Evolutionary conservation across 108 stramenopile species (phyloP).

Genomic region (Skeletonema costatum): DNA sequence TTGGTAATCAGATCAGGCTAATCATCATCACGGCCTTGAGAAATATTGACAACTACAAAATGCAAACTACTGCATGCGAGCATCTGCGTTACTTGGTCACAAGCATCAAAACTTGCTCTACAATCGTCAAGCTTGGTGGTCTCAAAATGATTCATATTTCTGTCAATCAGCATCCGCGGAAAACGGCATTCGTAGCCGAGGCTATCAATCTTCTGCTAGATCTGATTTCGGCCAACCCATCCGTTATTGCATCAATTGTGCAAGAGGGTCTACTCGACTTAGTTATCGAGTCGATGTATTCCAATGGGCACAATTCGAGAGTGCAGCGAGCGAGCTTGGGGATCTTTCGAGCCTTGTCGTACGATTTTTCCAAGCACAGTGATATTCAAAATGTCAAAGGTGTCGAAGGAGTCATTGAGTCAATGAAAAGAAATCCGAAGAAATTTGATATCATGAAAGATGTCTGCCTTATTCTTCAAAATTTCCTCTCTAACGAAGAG

Average conservation of each 20-base stretch:
- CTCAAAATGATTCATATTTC: conserved; percentile 30
- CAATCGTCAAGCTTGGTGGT: conserved; percentile 14
- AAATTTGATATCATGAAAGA: conserved; percentile 24
- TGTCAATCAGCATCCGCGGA: conserved; percentile 18
- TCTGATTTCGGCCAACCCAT: conserved; percentile 13
- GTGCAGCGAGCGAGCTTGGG: conserved; percentile 34
- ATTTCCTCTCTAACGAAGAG: conserved; percentile 29
- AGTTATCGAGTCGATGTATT: conserved; percentile 29
- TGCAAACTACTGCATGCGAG: conserved; percentile 13
- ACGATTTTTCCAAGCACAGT: conserved; percentile 35
- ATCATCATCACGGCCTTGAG: conserved; percentile 20
- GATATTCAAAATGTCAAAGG: conserved; percentile 30
- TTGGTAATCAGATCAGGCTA: conserved; percentile 19
- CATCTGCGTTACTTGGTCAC: conserved; percentile 23
- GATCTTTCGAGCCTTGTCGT: conserved; percentile 39
- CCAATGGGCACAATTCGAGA: conserved; percentile 7
- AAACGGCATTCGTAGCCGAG: conserved; percentile 20
- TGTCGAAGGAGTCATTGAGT: conserved; percentile 21
- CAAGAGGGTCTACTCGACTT: conserved; percentile 18
- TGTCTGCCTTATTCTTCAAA: conserved; percentile 36
- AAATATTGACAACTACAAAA: background rate
- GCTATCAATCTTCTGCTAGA: conserved; percentile 22
- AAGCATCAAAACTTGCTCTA: conserved; percentile 7
- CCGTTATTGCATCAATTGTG: conserved; percentile 14
- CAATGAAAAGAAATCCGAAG: conserved; percentile 32